phyloP scores from a whole-genome alignment of 2,329 filamentous ascomycete genomes.

The Ceratocystis destructans region DNA sequence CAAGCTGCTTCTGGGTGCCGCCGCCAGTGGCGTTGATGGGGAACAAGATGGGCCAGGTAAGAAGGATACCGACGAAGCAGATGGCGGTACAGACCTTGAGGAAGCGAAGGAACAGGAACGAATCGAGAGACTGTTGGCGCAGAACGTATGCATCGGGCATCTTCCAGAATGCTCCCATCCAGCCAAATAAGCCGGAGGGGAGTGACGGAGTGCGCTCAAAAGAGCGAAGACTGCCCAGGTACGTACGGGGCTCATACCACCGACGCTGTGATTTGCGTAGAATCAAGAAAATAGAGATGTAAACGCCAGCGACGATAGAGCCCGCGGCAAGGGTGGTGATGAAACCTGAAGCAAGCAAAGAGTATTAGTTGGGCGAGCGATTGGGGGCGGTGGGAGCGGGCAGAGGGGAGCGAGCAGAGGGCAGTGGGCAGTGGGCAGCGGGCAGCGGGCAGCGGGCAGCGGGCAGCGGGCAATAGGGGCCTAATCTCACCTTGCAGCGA shows the following conservation, averaged over 20 bases:
- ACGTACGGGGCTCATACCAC: conserved; percentile 38
- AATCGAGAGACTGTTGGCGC: conserved; percentile 74
- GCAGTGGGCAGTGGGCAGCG: not conserved
- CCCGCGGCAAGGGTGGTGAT: conserved; percentile 42
- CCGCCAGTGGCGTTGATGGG: conserved; percentile 80
- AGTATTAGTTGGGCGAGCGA: not conserved
- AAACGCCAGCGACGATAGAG: conserved; percentile 28
- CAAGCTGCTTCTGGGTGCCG: conserved; percentile 48
- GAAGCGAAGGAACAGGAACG: conserved; percentile 72
- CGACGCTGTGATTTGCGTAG: conserved; percentile 33
- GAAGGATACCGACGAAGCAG: conserved; percentile 66
- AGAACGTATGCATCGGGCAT: conserved; percentile 61
- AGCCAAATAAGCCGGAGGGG: conserved; percentile 45
- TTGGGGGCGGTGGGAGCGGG: not conserved
- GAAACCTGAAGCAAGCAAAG: conserved; percentile 17
- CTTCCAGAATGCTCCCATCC: conserved; percentile 49
- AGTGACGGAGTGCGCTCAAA: conserved; percentile 45
- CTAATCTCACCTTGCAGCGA: conserved; percentile 17
- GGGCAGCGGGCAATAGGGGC: too few relatives aligned
- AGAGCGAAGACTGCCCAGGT: conserved; percentile 32
- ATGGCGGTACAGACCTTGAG: conserved; percentile 57
- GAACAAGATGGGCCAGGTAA: conserved; percentile 78
- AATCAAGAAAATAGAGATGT: conserved; percentile 33
- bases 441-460: not conserved
- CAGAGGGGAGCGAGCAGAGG: not conserved